Base-by-base conservation (phyloP, 2,329 filamentous ascomycete genomes). In the Immersiporthe knoxdaviesiana region DNA sequence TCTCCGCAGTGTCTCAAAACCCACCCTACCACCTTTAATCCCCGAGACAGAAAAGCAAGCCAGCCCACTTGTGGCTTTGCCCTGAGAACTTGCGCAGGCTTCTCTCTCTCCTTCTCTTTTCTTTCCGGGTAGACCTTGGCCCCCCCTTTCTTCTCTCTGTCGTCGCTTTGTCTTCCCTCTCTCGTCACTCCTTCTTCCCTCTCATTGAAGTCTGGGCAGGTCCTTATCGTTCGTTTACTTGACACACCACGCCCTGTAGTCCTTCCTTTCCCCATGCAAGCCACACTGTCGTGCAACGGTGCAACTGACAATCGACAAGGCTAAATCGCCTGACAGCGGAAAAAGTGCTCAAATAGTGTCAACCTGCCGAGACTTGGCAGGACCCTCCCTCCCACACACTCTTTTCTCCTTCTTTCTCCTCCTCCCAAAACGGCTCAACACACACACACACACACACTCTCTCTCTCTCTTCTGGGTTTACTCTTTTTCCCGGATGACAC, bases 11-110 rank as follows among this genome's bases (percentile, higher is more conserved):
- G 59, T 62, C 12, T 62, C 39, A n/a, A n/a, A 47, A 47, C 2
- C 21, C 8, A 21, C 21, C 18, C 44, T 21, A 14, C 35, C 58
- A 37, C 58, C 21, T 14, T 14, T 44, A 61, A 61, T 62, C 59
- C n/a, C 59, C 59, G 59, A 62, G 59, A 62, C 59, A 62, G n/a
- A 62, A 41, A 44, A 37, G 56, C 56, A 44, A 62, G 35, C 35
- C 59, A 62, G 12, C 37, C 37, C 44, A n/a, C 44, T 47, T 41
- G 21, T 56, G 30, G 52, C 52, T 56, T 32, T 18, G 52, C 52
- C 52, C 52, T 18, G 10, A 11, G 44, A 16, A 54, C 2, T n/a
- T 11, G 50, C 44, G 44, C 21, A 47, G 44, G 18, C 21, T 35
- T 10, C 24, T 18, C 30, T n/a, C n/a, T 18, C 56, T 60, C 21